Evolutionary conservation across 139 green algal species (phyloP).

Genomic region (Coelastrella sp.): DNA sequence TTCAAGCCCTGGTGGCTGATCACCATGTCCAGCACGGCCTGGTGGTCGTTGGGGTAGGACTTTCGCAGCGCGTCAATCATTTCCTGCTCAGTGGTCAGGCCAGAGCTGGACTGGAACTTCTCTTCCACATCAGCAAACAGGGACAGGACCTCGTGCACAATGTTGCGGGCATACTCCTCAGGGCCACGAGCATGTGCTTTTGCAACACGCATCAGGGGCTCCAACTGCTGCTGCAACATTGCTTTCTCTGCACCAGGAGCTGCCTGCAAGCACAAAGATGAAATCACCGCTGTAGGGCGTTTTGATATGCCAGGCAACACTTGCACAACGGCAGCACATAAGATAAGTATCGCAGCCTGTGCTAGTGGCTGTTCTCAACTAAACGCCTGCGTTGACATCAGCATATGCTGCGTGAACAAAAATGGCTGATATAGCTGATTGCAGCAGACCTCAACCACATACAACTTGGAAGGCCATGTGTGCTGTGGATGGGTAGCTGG

Average conservation of each 20-base stretch:
- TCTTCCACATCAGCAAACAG: constrained; percentile 86
- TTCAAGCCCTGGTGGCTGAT: constrained; percentile 81
- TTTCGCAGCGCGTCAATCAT: constrained; percentile 90
- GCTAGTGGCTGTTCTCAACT: too few relatives aligned
- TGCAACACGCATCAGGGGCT: constrained; percentile 78
- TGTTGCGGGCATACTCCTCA: constrained; percentile 65
- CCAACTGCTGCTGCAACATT: constrained; percentile 63
- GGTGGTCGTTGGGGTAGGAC: constrained; percentile 53
- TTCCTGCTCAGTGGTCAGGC: constrained; percentile 87
- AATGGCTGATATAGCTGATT: too few relatives aligned
- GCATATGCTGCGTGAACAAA: too few relatives aligned
- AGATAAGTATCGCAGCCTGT: too few relatives aligned
- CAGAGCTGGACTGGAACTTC: constrained; percentile 64
- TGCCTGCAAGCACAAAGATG: not conserved
- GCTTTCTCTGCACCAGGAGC: constrained; percentile 50
- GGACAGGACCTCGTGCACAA: constrained; percentile 78
- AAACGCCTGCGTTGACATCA: too few relatives aligned
- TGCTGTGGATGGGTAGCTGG: too few relatives aligned
- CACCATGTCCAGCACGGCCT: constrained; percentile 81
- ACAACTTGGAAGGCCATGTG: too few relatives aligned
- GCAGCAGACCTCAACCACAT: too few relatives aligned
- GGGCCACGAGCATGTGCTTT: constrained; percentile 74
- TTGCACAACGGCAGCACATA: too few relatives aligned
- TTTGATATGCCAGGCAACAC: too few relatives aligned
- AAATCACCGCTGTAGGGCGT: not conserved